These are phyloP conservation scores for Sporisorium reilianum DNA, from an alignment of 1,284 basidiomycete species.

Conservation along the genomic window DNA sequence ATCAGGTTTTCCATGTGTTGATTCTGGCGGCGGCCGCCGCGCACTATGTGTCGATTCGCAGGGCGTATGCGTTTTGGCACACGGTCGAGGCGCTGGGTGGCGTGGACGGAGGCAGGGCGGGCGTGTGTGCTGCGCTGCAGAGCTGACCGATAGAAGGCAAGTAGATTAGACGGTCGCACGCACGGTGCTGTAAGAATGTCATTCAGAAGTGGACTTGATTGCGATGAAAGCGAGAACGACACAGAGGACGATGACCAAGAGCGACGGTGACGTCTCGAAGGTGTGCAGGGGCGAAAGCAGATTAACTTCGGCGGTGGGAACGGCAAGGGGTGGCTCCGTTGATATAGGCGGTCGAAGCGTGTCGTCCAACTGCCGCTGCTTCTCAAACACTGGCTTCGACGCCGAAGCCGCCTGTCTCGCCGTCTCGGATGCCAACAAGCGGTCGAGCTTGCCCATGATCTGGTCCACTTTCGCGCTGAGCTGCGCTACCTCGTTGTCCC, in stretches of 20 bases:
- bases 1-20: slow-evolving; percentile 78
- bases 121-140: slow-evolving; percentile 50
- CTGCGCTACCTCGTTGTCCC: background rate
- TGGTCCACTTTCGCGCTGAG: slow-evolving; percentile 20
- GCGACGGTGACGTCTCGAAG: slow-evolving; percentile 2
- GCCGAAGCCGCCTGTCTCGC: too few relatives aligned
- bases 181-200: background rate
- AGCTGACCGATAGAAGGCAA: background rate
- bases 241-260: slow-evolving; percentile 1
- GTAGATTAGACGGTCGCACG: background rate
- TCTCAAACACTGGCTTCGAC: background rate
- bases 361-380: background rate
- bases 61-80: slow-evolving; percentile 66
- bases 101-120: slow-evolving; percentile 14
- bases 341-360: background rate
- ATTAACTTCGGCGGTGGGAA: background rate
- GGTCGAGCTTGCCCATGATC: slow-evolving; percentile 18
- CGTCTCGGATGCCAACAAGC: background rate
- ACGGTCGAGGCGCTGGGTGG: slow-evolving; percentile 50
- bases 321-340: background rate
- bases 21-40: slow-evolving; percentile 82
- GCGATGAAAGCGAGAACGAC: background rate
- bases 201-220: slow-evolving; percentile 5
- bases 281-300: background rate
- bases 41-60: slow-evolving; percentile 74